Conservation (phyloP, 2,329 filamentous ascomycete genomes). For the Pestalotiopsis sp. region DNA sequence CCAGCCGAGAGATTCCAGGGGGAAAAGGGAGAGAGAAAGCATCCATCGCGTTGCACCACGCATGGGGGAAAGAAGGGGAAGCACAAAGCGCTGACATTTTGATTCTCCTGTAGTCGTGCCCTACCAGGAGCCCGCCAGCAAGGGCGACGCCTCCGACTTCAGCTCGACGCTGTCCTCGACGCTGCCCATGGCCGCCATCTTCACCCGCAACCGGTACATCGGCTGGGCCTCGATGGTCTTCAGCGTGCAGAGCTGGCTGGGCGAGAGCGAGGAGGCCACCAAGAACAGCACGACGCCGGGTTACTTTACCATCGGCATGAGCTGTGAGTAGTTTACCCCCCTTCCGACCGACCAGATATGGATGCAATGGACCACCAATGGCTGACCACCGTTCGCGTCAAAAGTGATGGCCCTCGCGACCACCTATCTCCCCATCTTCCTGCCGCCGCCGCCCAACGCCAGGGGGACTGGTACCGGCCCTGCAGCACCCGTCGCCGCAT, state of each 20-base stretch:
- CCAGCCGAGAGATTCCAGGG: neutral
- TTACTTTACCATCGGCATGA: constrained; percentile 76
- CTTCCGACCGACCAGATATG: neutral
- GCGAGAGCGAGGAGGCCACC: constrained; percentile 68
- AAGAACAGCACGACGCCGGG: constrained; percentile 68
- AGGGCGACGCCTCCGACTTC: constrained; percentile 65
- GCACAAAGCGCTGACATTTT: constrained; percentile 7
- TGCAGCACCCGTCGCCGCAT: constrained; percentile 27
- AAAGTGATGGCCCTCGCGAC: constrained; percentile 61
- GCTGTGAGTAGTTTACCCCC: constrained; percentile 52
- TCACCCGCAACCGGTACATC: constrained; percentile 82
- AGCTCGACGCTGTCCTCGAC: constrained; percentile 72
- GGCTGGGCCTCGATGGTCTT: constrained; percentile 74
- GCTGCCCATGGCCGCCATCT: constrained; percentile 94
- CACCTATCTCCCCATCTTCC: constrained; percentile 51
- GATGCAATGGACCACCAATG: neutral
- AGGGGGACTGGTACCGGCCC: constrained; percentile 32
- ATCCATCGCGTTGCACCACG: neutral
- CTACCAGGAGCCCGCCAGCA: constrained; percentile 75
- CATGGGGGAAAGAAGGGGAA: neutral
- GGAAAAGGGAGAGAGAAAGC: neutral
- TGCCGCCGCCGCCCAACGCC: constrained; percentile 40
- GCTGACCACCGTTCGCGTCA: neutral
- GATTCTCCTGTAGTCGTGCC: constrained; percentile 68
- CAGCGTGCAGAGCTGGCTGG: constrained; percentile 74